phyloP scores from a whole-genome alignment of 2,329 filamentous ascomycete species.

The Dothideomycetes sp. region DNA sequence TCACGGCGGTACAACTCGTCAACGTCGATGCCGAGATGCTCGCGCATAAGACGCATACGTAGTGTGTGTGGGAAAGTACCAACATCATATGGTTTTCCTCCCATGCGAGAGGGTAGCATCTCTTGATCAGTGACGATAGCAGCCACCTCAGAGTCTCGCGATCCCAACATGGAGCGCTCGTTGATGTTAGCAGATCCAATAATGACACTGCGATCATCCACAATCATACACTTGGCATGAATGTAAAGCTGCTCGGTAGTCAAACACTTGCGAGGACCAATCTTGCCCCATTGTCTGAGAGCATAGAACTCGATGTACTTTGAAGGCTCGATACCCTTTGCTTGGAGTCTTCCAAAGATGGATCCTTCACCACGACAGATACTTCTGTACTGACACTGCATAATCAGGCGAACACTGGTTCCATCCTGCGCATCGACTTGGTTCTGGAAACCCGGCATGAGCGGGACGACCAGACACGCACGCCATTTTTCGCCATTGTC shows the following conservation, averaged over 20 bases:
- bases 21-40: conserved; percentile 91
- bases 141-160: conserved; percentile 83
- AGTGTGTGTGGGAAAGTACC: conserved; percentile 88
- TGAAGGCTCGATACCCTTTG: conserved; percentile 77
- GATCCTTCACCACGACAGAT: conserved; percentile 89
- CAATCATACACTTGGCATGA: conserved; percentile 92
- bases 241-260: conserved; percentile 97
- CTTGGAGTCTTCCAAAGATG: conserved; percentile 78
- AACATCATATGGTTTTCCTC: conserved; percentile 76
- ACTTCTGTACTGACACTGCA: conserved; percentile 93
- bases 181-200: conserved; percentile 99
- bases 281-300: conserved; percentile 82
- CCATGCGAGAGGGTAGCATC: conserved; percentile 88
- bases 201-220: conserved; percentile 84
- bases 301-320: conserved; percentile 96
- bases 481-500: conserved; percentile 83
- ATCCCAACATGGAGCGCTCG: conserved; percentile 88
- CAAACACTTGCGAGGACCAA: conserved; percentile 70
- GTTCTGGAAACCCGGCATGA: conserved; percentile 98
- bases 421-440: conserved; percentile 90
- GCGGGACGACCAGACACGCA: conserved; percentile 77
- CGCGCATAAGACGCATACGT: conserved; percentile 87
- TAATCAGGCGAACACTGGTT: conserved; percentile 86
- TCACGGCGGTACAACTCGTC: conserved; percentile 57
- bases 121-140: conserved; percentile 86